Evolutionary conservation across 495 filamentous ascomycete species (phyloP), one percentile per base, ranked within the genome.

Genomic region (Penicillium taxi): DNA sequence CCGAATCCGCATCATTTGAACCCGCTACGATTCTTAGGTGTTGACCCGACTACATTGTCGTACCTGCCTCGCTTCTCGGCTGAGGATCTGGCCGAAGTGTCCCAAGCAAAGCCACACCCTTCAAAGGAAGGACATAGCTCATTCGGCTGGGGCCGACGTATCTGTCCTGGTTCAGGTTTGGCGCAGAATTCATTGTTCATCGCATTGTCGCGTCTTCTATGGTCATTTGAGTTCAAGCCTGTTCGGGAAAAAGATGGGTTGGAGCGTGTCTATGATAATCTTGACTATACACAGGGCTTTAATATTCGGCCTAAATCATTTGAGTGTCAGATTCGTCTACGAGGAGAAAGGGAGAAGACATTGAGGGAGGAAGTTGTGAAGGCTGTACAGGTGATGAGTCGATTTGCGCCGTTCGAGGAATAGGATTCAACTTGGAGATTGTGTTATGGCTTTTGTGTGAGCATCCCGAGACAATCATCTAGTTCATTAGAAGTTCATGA

Each of bases 101-200:
- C 44, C 6, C 44, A 41, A 2, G 12, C 11, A 21, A 34, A 26
- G 15, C 9, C 23, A 2, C 45, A 52, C 16, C 45, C 45, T 16
- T 26, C 48, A 6, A 44, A 48, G 21, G 45, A 48, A 11, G 41
- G 42, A 3, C 44, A 51, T 27, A 51, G 48, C 23, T 51, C 48
- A 7, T 51, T 54, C 39, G 47, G 47, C 0, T 41, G 32, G 40
- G 47, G 51, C 2, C 36, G 51, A 9, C 47, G 51, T 6, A 41
- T 51, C 11, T 54, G 47, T 23, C 44, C 67, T 6, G 73, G 74
- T 3, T 67, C 67, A 9, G 64, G 74, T 39, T 48, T 78, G 7
- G 74, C 72, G 0, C 66, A 77, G 39, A 61, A 69, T 15, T 66
- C 56, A 0, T 44, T 77, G 18, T 72, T 68, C 43, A 43, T 72